Evolutionary conservation across 1,139 yeast species (phyloP), one percentile per base, ranked within the genome.

Genomic region (Pichia sp.): DNA sequence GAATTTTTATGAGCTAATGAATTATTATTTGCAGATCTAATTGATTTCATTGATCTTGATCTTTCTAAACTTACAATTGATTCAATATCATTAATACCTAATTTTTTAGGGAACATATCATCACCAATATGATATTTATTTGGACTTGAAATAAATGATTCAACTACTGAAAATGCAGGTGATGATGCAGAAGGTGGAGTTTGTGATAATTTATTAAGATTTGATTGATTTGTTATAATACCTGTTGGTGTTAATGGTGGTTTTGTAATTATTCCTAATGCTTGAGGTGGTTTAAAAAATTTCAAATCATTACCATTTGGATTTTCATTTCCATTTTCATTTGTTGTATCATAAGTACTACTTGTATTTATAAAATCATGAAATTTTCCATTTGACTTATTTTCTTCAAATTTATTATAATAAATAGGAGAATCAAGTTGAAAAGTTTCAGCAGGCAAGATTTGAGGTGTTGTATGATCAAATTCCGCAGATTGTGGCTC

Each of bases 61-160:
- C 90, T 71, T 60, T 84, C 95, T 39, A 84, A 59, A 5, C 87
- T 76, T 1, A 82, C 82, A 49, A 84, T 84, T 41, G 85, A 79
- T 54, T 82, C 87, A 16, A 84, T 86, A 59, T 84, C 95, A 45
- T 74, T 78, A 0, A 76, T 69, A 51, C 73, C 80, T 38, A 84
- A 67, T 3, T 78, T 74, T 57, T 80, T 83, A 0, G 94, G 95
- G 60, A 84, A 84, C 35, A 83, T 64, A 0, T 80, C 76, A 48
- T 82, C 90, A 11, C 92, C 90, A 3, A 54, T 46, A 39, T 54
- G 58, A n/a, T 55, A 48, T 22, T 46, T 54, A 33, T 49, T 50
- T 24, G 59, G 56, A 43, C 56, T 53, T 26, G 43, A 38, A 3
- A 49, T 35, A 28, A 50, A 50, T 34, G 52, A 50, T 29, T 42